Conservation (phyloP, 306 rosid genomes). For the Herpetospermum pedunculosum region DNA sequence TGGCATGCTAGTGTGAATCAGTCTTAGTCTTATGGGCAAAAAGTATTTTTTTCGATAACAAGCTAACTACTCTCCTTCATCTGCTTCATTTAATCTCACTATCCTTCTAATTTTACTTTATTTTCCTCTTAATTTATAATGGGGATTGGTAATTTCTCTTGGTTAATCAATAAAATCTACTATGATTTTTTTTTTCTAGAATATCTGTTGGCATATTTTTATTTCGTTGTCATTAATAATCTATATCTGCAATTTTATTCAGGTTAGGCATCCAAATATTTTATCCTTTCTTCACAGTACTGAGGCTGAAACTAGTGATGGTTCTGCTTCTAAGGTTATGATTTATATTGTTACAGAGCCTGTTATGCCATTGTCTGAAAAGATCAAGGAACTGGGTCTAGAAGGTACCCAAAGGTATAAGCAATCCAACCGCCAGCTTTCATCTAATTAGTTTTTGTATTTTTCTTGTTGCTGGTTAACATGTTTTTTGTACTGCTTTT, state of each 20-base stretch:
- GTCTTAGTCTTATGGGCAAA: background rate
- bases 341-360: conserved; percentile 97
- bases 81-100: background rate
- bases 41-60: background rate
- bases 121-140: background rate
- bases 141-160: background rate
- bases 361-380: conserved; percentile 76
- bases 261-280: conserved; percentile 99
- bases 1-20: background rate
- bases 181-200: background rate
- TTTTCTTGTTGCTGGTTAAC: background rate
- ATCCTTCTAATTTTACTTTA: background rate
- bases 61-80: background rate
- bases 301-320: conserved; percentile 61
- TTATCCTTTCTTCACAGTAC: conserved; percentile 94
- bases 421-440: background rate
- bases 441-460: background rate
- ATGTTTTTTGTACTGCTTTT: background rate
- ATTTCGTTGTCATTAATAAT: background rate
- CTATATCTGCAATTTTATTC: conserved; percentile 19
- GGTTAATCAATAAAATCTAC: background rate
- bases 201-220: background rate
- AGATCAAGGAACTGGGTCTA: conserved; percentile 74
- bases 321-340: conserved; percentile 56
- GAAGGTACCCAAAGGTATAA: conserved; percentile 79